Conservation (phyloP, 164 flowering plant genomes). For the Pachysandra terminalis region DNA sequence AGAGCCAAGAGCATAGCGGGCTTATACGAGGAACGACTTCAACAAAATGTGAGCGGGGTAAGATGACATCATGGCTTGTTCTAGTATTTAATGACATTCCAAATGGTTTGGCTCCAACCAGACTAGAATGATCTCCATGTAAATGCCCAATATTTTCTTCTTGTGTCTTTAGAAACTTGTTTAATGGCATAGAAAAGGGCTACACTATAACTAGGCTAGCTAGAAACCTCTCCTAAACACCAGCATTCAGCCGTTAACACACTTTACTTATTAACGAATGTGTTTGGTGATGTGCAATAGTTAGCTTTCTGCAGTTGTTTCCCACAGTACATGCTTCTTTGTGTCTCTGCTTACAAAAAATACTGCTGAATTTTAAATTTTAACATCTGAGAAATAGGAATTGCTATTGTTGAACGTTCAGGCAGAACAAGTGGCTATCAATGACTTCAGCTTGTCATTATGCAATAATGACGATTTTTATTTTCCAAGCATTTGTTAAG, state of each 20-base stretch:
- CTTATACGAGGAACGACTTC: conserved; percentile 86
- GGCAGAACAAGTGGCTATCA: background rate
- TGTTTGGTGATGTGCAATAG: background rate
- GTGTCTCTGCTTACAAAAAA: too few species aligned
- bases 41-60: conserved; percentile 46
- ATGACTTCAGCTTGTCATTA: too few species aligned
- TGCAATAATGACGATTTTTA: too few species aligned
- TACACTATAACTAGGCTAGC: conserved; percentile 44
- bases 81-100: conserved; percentile 12
- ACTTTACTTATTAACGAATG: background rate
- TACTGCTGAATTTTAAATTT: too few species aligned
- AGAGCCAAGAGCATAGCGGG: conserved; percentile 82
- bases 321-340: background rate
- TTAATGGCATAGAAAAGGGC: conserved; percentile 48
- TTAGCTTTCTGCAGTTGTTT: background rate
- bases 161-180: conserved; percentile 54
- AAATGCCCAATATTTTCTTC: conserved; percentile 29
- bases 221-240: conserved; percentile 11
- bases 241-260: background rate
- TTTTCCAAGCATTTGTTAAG: too few species aligned
- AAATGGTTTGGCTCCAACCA: conserved; percentile 22
- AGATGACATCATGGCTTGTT: conserved; percentile 10
- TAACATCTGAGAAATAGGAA: too few species aligned
- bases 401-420: background rate
- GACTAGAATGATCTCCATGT: conserved; percentile 20